Conservation (phyloP, 495 filamentous ascomycete genomes). For the Neurospora tetrasperma region DNA sequence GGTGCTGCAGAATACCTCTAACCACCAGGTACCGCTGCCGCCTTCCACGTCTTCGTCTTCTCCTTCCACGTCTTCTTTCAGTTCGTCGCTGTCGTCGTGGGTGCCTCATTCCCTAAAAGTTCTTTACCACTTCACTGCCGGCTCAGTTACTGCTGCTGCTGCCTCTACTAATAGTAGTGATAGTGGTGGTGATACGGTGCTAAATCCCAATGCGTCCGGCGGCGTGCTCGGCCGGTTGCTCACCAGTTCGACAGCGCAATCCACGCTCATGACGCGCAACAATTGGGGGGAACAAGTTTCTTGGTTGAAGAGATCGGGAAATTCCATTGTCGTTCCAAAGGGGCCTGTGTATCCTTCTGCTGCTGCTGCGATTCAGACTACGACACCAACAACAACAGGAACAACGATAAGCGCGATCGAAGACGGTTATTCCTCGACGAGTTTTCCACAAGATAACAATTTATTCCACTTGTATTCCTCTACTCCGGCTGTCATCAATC, state of each 20-base stretch:
- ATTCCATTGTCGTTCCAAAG: neutral
- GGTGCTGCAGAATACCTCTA: neutral
- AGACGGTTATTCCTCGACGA: neutral
- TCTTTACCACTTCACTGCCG: conserved; percentile 11
- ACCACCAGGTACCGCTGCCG: neutral
- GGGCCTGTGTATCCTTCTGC: neutral
- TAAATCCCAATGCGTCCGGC: conserved; percentile 20
- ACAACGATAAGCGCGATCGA: neutral
- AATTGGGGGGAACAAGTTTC: conserved; percentile 7
- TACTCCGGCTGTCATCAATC: neutral
- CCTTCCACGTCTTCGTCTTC: neutral
- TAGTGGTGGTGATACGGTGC: neutral
- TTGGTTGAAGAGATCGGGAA: conserved; percentile 7
- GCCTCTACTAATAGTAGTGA: neutral
- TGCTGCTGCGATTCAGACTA: neutral
- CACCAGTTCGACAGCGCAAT: neutral
- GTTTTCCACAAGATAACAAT: neutral
- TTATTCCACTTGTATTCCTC: neutral
- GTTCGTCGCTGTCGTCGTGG: neutral
- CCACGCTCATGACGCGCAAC: conserved; percentile 49
- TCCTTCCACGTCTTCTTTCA: neutral
- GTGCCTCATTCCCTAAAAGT: neutral
- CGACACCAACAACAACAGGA: neutral
- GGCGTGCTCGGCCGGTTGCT: conserved; percentile 19
- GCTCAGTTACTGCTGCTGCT: neutral